Base-by-base conservation (phyloP, 768 basidiomycete species). In the Collybia sordida region DNA sequence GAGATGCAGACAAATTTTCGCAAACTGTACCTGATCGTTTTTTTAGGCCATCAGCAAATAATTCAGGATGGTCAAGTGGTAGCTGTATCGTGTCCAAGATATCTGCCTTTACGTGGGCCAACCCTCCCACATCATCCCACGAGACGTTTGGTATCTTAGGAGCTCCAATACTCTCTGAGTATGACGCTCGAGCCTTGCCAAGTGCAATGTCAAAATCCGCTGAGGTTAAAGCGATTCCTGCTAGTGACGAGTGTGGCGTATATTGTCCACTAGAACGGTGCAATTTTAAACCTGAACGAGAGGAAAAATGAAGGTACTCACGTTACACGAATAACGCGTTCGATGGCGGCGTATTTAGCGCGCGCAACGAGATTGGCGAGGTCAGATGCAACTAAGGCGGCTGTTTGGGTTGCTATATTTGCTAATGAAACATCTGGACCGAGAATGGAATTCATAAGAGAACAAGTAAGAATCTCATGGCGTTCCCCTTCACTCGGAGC, bases 121-220 rank as follows among this genome's bases (percentile, higher is more conserved):
- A 72, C 3, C 97, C 97, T 22, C 97, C 97, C 11, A 99, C 88
- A 64, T 99, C 97, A 65, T 98, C 93, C 97, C 97, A 99, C 0
- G 88, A 80, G 0, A 99, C 94, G 54, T 79, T 88, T 1, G 97
- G 97, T 28, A 99, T 99, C 57, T 89, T 94, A 0, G 97, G 97
- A 21, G 93, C 93, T n/a, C 95, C 96, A 52, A 98, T 96, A 61
- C 81, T 92, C 63, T 94, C 91, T 6, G 91, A 88, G 66, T 95
- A 95, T 0, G 88, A 80, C 8, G 80, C 70, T 47, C 93, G 75
- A 11, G 89, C 88, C 52, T 84, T 80, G 11, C 76, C 74, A 17
- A 98, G 73, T 0, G 92, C 93, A 14, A 57, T 49, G 3, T 86
- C 79, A 58, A 98, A 86, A 61, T 98, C 93, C 36, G 73, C 72